phyloP scores from a whole-genome alignment of 2,329 filamentous ascomycete genomes.

The Geosmithia putterillii region DNA sequence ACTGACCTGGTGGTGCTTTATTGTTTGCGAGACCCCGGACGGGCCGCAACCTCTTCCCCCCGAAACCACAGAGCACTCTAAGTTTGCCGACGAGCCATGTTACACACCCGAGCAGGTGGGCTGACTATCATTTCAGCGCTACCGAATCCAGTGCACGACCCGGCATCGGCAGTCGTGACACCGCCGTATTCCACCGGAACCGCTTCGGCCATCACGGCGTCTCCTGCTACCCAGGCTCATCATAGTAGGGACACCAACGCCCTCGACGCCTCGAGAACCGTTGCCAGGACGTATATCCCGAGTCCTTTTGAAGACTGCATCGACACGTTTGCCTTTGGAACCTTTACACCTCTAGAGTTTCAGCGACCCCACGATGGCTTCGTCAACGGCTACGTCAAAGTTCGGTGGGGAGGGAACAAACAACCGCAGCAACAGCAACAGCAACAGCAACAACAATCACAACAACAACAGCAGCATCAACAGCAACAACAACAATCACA shows the following conservation, averaged over 20 bases:
- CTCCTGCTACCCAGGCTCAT: no score
- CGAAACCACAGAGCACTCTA: neutral
- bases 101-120: constrained; percentile 11
- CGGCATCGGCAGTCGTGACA: no score
- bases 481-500: no score
- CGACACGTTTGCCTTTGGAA: constrained; percentile 16
- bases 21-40: no score
- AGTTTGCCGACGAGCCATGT: constrained; percentile 8
- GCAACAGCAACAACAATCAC: no score
- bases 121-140: constrained; percentile 15
- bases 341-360: constrained; percentile 10
- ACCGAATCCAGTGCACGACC: neutral
- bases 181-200: no score
- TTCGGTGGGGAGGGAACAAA: constrained; percentile 19
- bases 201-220: no score
- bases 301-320: constrained; percentile 20
- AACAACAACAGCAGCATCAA: no score
- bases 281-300: neutral
- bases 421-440: no score
- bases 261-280: no score
- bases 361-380: constrained; percentile 17
- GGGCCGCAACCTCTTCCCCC: neutral
- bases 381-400: constrained; percentile 25
- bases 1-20: no score
- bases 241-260: no score